Evolutionary conservation across 805 yeast genomes (phyloP), one percentile per base, ranked within the genome.

Genomic region (Candida koratica): DNA sequence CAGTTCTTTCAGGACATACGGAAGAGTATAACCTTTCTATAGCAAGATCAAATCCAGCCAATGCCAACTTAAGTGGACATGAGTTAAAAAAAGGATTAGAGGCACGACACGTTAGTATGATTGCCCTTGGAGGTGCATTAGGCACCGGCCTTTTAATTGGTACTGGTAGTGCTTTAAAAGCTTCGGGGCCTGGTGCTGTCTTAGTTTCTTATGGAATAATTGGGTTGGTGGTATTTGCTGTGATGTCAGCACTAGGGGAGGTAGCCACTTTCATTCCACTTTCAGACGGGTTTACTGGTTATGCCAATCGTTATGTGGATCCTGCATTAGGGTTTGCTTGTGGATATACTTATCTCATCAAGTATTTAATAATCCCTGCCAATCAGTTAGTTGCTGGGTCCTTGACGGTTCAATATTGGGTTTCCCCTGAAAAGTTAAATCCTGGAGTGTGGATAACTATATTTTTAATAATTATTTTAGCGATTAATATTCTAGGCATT

Each of bases 61-160:
- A 49, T 18, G 43, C 55, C 19, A 45, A 55, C 15, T 43, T 61
- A 5, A 67, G 67, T 18, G 75, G 75, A 5, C 72, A 66, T 39
- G 53, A 61, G 40, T 61, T 72, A 46, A 69, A 67, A 39, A 66
- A 67, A 41, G 61, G 60, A 34, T 51, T 70, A 41, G 63, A 70
- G 44, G 72, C 83, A 32, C 57, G 87, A 36, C 87, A 81, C 51
- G 69, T 79, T 44, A 70, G 78, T 38, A 77, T 81, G 83, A 77
- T 81, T 52, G 83, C 93, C 45, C 76, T 85, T 46, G 94, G 93
- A 47, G 90, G 93, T 47, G 84, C 90, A 17, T 25, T 32, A 24
- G 29, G 28, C 18, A 32, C 36, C 19, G 42, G 52, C 39, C 67
- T 84, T 38, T 64, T 84, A 45, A 80, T 84, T 46, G 87, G 89